These are phyloP conservation scores for Gossypium arboreum DNA, from an alignment of 345 rosid species.

Conservation along the genomic window DNA sequence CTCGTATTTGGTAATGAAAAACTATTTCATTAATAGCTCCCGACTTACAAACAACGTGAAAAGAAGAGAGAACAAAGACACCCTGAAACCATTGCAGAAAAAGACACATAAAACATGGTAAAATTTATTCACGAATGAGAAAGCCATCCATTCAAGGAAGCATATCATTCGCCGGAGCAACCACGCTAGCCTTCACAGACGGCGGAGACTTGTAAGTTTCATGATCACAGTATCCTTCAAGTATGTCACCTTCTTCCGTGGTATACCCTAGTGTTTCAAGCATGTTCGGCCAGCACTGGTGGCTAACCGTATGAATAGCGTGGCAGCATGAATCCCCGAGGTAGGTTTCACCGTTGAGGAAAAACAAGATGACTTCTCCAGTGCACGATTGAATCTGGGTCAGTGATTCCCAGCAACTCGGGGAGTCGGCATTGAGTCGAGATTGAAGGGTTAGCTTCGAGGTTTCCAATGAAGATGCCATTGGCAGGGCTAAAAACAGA, in stretches of 20 bases:
- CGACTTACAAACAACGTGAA: not conserved
- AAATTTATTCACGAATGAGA: not conserved
- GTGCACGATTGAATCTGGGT: constrained; percentile 49
- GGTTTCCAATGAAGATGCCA: not conserved
- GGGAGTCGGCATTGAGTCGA: constrained; percentile 19
- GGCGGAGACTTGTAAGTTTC: not conserved
- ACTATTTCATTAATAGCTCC: not conserved
- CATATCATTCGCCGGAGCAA: not conserved
- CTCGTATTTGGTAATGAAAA: not conserved
- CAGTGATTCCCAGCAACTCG: constrained; percentile 51
- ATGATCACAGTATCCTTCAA: constrained; percentile 48
- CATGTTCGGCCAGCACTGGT: constrained; percentile 48
- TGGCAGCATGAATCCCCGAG: constrained; percentile 43
- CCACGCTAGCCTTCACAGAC: not conserved
- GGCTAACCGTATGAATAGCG: constrained; percentile 35
- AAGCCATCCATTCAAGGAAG: not conserved
- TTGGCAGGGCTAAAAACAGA: not conserved
- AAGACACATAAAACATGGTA: not conserved
- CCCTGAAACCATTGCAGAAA: not conserved
- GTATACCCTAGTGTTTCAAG: constrained; percentile 43
- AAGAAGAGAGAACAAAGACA: not conserved
- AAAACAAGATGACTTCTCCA: constrained; percentile 44
- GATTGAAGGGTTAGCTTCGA: constrained; percentile 18
- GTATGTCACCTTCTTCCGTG: constrained; percentile 40
- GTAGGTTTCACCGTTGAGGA: constrained; percentile 47